Evolutionary conservation across 1,139 yeast species (phyloP), one percentile per base, ranked within the genome.

Genomic region (Zygoascus meyerae): DNA sequence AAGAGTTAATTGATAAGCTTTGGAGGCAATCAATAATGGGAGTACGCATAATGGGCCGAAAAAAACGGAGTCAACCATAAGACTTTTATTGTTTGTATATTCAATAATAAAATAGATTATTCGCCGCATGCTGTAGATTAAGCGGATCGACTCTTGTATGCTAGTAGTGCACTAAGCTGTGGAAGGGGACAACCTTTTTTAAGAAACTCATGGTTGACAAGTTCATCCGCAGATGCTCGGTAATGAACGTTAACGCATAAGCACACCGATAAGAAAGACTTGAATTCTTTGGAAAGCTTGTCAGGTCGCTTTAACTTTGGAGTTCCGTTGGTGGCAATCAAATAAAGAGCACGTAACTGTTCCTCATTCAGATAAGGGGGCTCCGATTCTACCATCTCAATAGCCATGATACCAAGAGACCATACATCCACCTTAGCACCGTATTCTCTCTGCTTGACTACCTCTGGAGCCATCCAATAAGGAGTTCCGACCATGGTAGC

Each of bases 391-490:
- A 92, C 84, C 97, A 92, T 90, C 69, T 92, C 98, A 59, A 92
- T 92, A 1, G 96, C 86, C 97, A 92, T 94, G 56, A 92, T 92
- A 55, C 98, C 98, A 53, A 92, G 71, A 2, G 96, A 87, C 98
- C 98, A 92, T 34, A 94, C 94, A 66, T 92, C 98, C 17, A 92
- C 97, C 66, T 92, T 92, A 56, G 86, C 96, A 58, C 90, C 98
- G 61, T 92, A 92, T 61, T 89, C 96, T 66, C 89, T 87, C 60
- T 90, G 97, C 67, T 89, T 86, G 46, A 92, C 97, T 43, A 92
- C 97, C 68, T 92, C 98, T 2, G 98, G 98, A 0, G 98, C 98
- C 98, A 92, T 92, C 98, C 98, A 92, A 66, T 92, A 92, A 10
- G 98, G 98, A 0, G 98, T 92, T 34, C 98, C 98, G 4, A 90